phyloP scores from a whole-genome alignment of 768 basidiomycete genomes.

The Suillus spraguei region DNA sequence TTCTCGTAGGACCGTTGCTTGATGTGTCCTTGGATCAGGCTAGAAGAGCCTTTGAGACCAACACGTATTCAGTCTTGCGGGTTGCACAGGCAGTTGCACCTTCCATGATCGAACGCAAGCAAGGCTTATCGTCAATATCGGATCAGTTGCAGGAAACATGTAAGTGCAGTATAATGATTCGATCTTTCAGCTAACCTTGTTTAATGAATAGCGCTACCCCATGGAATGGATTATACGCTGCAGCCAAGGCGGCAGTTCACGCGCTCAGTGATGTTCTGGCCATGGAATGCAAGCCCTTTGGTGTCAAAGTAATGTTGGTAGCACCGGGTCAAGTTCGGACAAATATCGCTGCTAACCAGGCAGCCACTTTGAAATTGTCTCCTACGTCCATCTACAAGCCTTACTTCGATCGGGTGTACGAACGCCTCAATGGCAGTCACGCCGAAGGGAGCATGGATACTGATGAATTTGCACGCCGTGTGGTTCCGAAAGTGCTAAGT shows the following conservation, averaged over 20 bases:
- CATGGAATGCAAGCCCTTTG: conserved; percentile 77
- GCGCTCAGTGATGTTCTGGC: conserved; percentile 62
- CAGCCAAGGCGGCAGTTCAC: conserved; percentile 60
- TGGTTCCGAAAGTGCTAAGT: conserved; percentile 52
- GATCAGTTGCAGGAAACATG: conserved; percentile 67
- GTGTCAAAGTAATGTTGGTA: conserved; percentile 70
- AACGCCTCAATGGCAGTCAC: conserved; percentile 60
- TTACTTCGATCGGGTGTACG: conserved; percentile 54
- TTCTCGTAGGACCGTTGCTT: conserved; percentile 39
- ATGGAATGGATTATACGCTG: conserved; percentile 65
- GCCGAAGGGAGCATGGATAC: conserved; percentile 48
- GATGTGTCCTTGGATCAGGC: conserved; percentile 62
- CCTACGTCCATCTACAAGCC: conserved; percentile 55
- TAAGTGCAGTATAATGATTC: conserved; percentile 33
- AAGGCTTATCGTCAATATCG: conserved; percentile 72
- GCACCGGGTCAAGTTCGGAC: conserved; percentile 67
- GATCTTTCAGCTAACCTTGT: neutral
- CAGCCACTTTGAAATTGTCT: conserved; percentile 44
- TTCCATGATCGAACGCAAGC: conserved; percentile 64
- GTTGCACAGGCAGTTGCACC: conserved; percentile 65
- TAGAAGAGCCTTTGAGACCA: conserved; percentile 61
- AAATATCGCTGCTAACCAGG: conserved; percentile 61
- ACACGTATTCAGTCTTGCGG: conserved; percentile 63
- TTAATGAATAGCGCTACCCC: conserved; percentile 55
- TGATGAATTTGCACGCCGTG: conserved; percentile 51